Base-by-base conservation (phyloP, 2,329 filamentous ascomycete genomes). In the Alternaria infectoria region DNA sequence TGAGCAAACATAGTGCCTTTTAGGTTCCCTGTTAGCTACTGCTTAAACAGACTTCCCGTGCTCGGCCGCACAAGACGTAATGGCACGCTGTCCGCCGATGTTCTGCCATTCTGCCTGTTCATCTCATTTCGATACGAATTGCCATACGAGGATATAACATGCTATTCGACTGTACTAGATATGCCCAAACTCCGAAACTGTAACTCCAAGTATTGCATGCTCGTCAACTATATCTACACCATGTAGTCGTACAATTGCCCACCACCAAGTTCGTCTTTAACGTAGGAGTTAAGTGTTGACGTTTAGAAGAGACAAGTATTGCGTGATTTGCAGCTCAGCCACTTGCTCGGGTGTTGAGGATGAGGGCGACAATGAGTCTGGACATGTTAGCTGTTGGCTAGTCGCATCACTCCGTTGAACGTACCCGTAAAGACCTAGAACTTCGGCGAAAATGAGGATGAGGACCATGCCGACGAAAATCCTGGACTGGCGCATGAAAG, bases 401-500 rank as follows among this genome's bases (percentile, higher is more conserved):
- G 54, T 32, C 47, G 21, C 30, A 19, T 23, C 47, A 15, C 6
- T 36, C 54, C 21, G 17, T 11, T 52, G 23, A 30, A 66, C 90
- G 71, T 86, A 97, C 93, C 96, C 96, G 77, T 99, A 99, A 30
- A 99, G 90, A 80, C 96, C 96, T 79, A 99, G 80, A 17, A 99
- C 96, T 86, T 99, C 96, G 61, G 93, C 96, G 79, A 99, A 99
- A 88, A 99, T 99, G 68, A 98, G 87, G 72, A 98, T 98, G 74
- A 99, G 84, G 50, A 99, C 95, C 96, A 98, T 98, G 81, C 96
- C 96, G 54, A 99, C 96, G 74, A 97, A 99, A 70, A 99, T 91
- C 68, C 95, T 89, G 54, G 92, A 96, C 82, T 99, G 96, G 76
- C 93, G 89, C 93, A 99, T 97, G 84, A 96, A 98, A 61, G 93